A percentile compares a stretch with the other conserved stretches of the same genome.
phyloP scores from a whole-genome alignment of 2,329 filamentous ascomycete genomes.

The Alternaria gansuensis region DNA sequence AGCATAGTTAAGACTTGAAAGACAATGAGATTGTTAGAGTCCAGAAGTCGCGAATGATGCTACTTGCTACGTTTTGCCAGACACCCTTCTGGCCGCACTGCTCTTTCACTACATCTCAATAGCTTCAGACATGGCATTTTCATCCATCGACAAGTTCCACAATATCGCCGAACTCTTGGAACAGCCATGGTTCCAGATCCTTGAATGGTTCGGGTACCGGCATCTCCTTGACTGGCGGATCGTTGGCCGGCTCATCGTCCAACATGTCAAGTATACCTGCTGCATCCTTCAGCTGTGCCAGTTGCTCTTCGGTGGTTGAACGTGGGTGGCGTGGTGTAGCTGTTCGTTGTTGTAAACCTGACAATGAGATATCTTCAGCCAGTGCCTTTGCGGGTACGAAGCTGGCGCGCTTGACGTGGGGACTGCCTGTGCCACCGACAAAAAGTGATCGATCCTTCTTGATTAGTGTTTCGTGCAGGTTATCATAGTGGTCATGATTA shows the following conservation, averaged over 20 bases:
- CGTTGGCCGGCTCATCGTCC: background rate
- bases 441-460: background rate
- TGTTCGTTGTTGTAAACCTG: background rate
- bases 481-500: too few species aligned
- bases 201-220: constrained; percentile 38
- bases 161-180: constrained; percentile 53
- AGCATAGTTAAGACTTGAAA: background rate
- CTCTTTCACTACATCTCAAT: background rate
- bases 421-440: constrained; percentile 1
- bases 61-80: background rate
- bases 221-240: constrained; percentile 9
- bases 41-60: background rate
- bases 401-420: background rate
- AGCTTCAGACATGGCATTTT: background rate
- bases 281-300: background rate
- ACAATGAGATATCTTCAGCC: too few species aligned
- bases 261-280: background rate
- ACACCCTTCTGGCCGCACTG: background rate
- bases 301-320: background rate
- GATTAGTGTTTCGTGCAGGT: background rate
- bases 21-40: background rate
- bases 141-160: constrained; percentile 49
- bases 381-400: background rate
- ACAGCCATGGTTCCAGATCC: constrained; percentile 52
- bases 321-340: background rate